Percentiles rank a stretch among this genome's conserved stretches.
Evolutionary conservation across 192 early-diverging fungal genomes (phyloP).

Genomic region (Backusella australiensis): DNA sequence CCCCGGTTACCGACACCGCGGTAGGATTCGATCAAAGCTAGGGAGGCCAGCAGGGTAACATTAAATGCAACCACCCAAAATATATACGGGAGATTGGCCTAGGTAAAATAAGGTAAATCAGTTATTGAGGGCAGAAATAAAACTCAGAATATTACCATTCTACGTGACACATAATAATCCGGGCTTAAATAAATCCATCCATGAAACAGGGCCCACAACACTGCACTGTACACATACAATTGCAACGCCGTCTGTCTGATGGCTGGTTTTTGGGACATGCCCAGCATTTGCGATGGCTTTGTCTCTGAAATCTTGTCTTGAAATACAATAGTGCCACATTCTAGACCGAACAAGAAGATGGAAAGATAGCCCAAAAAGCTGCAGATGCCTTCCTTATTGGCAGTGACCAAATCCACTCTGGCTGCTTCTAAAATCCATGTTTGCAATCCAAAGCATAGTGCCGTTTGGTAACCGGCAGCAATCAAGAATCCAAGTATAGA

Average conservation of each 20-base stretch:
- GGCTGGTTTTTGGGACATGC: neutral
- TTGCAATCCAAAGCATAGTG: slow-evolving; percentile 59
- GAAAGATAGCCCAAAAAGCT: slow-evolving; percentile 82
- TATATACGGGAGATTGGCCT: slow-evolving; percentile 74
- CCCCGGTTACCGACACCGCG: slow-evolving; percentile 42
- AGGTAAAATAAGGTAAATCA: slow-evolving; percentile 19
- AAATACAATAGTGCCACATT: slow-evolving; percentile 65
- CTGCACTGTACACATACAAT: slow-evolving; percentile 40
- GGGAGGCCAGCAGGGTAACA: slow-evolving; percentile 55
- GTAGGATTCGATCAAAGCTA: slow-evolving; percentile 45
- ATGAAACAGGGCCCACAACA: slow-evolving; percentile 29
- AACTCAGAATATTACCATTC: slow-evolving; percentile 49
- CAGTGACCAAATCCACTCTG: slow-evolving; percentile 66
- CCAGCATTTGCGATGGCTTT: neutral
- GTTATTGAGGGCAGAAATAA: neutral
- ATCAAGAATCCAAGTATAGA: slow-evolving; percentile 51
- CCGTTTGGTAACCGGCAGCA: slow-evolving; percentile 55
- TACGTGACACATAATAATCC: slow-evolving; percentile 66
- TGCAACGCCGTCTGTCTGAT: slow-evolving; percentile 40
- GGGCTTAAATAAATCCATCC: slow-evolving; percentile 45
- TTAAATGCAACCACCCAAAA: slow-evolving; percentile 79
- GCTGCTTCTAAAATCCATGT: slow-evolving; percentile 76
- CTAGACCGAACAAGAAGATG: slow-evolving; percentile 78
- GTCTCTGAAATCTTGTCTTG: neutral
- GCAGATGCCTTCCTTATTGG: slow-evolving; percentile 90